phyloP scores from a whole-genome alignment of 106 monocot species.

The Amphibolis antarctica region DNA sequence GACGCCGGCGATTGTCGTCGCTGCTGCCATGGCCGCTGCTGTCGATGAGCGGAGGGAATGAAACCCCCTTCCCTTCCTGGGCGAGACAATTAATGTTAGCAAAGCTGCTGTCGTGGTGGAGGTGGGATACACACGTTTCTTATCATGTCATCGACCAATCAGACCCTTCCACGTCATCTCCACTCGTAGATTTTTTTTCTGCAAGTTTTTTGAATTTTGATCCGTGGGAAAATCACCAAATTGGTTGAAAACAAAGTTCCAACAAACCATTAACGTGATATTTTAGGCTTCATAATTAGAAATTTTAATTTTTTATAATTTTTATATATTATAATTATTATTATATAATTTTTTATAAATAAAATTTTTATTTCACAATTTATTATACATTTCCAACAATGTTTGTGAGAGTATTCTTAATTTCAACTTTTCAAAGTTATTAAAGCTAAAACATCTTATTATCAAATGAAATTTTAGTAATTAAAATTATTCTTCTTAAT shows the following conservation, averaged over 20 bases:
- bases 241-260: background rate
- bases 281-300: no score
- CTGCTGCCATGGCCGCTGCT: conserved; percentile 19
- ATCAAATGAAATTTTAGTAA: no score
- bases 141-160: conserved; percentile 33
- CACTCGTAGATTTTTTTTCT: conserved; percentile 8
- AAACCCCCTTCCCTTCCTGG: background rate
- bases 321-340: no score
- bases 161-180: conserved; percentile 6
- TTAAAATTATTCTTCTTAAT: no score
- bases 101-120: background rate
- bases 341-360: no score
- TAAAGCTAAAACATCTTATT: no score
- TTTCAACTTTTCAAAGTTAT: no score
- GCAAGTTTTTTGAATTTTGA: background rate
- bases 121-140: conserved; percentile 30
- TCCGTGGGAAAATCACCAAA: background rate
- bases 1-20: conserved; percentile 36
- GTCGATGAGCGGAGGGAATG: background rate
- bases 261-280: no score
- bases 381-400: no score
- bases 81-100: background rate
- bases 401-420: no score
- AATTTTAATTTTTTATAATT: no score
- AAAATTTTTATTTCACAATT: no score